Evolutionary conservation across 2,329 filamentous ascomycete genomes (phyloP).

Genomic region (Verticillium tricorpus): DNA sequence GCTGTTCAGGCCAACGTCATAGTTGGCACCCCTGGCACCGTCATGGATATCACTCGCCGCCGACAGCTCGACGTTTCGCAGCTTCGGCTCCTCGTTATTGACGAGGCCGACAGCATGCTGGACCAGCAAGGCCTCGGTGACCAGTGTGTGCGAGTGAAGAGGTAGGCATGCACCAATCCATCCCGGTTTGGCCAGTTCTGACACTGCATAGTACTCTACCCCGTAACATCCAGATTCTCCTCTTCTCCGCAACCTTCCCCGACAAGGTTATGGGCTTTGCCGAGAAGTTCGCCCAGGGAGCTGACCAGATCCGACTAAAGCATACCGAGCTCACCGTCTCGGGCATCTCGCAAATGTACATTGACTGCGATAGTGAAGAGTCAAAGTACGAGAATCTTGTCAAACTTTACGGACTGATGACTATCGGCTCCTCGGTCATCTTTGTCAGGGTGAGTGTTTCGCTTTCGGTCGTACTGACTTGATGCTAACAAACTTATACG

Average conservation of each 20-base stretch:
- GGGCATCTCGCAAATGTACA: slow-evolving; percentile 96
- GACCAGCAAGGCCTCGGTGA: slow-evolving; percentile 94
- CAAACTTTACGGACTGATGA: slow-evolving; percentile 93
- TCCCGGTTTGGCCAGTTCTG: slow-evolving; percentile 2
- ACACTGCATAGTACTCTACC: slow-evolving; percentile 59
- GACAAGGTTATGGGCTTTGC: slow-evolving; percentile 82
- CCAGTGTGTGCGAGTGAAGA: slow-evolving; percentile 87
- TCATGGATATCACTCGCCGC: slow-evolving; percentile 79
- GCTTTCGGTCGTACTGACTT: not conserved
- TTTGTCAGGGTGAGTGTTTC: slow-evolving; percentile 72
- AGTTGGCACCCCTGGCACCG: slow-evolving; percentile 90
- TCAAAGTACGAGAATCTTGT: slow-evolving; percentile 87
- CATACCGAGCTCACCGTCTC: slow-evolving; percentile 92
- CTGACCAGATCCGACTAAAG: slow-evolving; percentile 82
- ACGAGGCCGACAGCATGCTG: slow-evolving; percentile 98
- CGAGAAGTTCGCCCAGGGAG: slow-evolving; percentile 74
- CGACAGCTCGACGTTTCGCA: slow-evolving; percentile 66
- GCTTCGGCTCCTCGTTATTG: slow-evolving; percentile 81
- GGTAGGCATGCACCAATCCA: slow-evolving; percentile 44
- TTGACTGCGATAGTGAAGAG: slow-evolving; percentile 79
- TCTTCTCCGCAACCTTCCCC: slow-evolving; percentile 95
- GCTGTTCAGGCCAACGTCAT: slow-evolving; percentile 73
- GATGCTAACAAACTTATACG: slow-evolving; percentile 1
- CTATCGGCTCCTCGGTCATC: slow-evolving; percentile 94
- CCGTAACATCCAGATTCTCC: slow-evolving; percentile 72